Conservation (phyloP, 805 yeast genomes). For the Helenozyma baotianmanensis region DNA sequence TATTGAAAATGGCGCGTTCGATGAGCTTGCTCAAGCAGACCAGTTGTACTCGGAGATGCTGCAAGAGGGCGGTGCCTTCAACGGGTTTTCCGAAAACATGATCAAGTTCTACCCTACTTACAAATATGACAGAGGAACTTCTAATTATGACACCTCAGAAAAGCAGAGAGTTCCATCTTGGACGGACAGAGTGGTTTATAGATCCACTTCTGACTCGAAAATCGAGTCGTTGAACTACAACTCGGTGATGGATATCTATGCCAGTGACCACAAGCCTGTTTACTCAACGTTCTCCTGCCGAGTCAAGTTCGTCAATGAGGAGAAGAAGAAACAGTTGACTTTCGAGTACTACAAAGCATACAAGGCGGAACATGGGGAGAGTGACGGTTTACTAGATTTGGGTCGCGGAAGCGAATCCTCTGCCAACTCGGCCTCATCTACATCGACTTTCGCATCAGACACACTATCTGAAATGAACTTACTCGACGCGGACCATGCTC, state of each 20-base stretch:
- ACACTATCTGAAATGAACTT: slow-evolving; percentile 34
- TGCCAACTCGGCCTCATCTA: slow-evolving; percentile 4
- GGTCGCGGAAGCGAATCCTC: slow-evolving; percentile 1
- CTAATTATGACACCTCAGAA: slow-evolving; percentile 80
- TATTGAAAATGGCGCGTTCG: slow-evolving; percentile 42
- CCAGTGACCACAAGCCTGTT: slow-evolving; percentile 93
- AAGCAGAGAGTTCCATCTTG: slow-evolving; percentile 92
- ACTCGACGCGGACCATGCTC: slow-evolving; percentile 24
- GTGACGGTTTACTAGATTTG: slow-evolving; percentile 5
- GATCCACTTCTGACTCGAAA: slow-evolving; percentile 40
- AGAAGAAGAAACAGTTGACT: slow-evolving; percentile 24
- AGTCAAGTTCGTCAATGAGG: slow-evolving; percentile 60
- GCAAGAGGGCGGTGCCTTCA: slow-evolving; percentile 56
- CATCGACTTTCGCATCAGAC: slow-evolving; percentile 20
- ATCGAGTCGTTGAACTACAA: slow-evolving; percentile 66
- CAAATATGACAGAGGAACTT: slow-evolving; percentile 83
- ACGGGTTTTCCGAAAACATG: slow-evolving; percentile 70
- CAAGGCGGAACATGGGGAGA: slow-evolving; percentile 24
- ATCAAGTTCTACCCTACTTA: slow-evolving; percentile 85
- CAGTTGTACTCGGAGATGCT: slow-evolving; percentile 72
- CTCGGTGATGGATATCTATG: slow-evolving; percentile 50
- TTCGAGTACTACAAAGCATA: slow-evolving; percentile 25
- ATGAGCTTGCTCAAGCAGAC: slow-evolving; percentile 60
- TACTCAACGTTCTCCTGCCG: slow-evolving; percentile 68
- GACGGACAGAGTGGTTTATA: slow-evolving; percentile 84